A percentile compares a stretch with the other conserved stretches of the same genome.
Evolutionary conservation across 1,284 basidiomycete genomes (phyloP).

Genomic region (Cryptococcus maquisensis): DNA sequence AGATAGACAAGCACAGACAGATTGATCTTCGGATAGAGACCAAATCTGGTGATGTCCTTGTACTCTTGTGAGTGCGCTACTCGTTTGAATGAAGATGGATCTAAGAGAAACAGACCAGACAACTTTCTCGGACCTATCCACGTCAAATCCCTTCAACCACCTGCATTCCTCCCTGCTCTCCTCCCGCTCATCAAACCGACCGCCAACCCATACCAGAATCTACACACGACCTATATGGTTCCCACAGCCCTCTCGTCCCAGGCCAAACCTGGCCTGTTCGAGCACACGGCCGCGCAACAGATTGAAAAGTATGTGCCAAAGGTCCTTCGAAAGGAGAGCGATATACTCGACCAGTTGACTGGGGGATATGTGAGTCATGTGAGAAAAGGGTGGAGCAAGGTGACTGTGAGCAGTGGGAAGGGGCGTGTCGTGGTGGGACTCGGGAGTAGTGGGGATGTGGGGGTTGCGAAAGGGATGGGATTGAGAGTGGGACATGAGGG

Average conservation of each 20-base stretch:
- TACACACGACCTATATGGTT: conserved; percentile 33
- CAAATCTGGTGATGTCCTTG: conserved; percentile 35
- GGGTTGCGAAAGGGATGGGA: conserved; percentile 15
- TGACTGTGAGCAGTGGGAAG: conserved; percentile 23
- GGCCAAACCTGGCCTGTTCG: conserved; percentile 5
- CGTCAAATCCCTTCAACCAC: conserved; percentile 18
- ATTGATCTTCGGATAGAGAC: conserved; percentile 32
- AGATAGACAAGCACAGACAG: conserved; percentile 32
- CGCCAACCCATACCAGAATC: conserved; percentile 24
- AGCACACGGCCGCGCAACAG: conserved; percentile 17
- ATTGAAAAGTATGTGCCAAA: conserved; percentile 29
- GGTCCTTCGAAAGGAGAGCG: conserved; percentile 23
- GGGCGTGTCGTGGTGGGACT: conserved; percentile 32
- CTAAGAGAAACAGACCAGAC: conserved; percentile 19
- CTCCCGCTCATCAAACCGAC: conserved; percentile 20
- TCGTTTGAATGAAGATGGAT: not conserved
- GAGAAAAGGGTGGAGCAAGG: conserved; percentile 25
- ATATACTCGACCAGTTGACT: conserved; percentile 26
- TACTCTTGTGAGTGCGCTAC: conserved; percentile 29
- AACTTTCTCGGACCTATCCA: conserved; percentile 35
- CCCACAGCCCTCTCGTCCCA: conserved; percentile 16
- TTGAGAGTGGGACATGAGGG: conserved; percentile 27
- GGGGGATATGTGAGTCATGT: conserved; percentile 19
- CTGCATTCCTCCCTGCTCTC: conserved; percentile 21
- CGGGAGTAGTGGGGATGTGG: conserved; percentile 26